phyloP scores from a whole-genome alignment of 2,329 filamentous ascomycete species.

The Fusarium sp. region DNA sequence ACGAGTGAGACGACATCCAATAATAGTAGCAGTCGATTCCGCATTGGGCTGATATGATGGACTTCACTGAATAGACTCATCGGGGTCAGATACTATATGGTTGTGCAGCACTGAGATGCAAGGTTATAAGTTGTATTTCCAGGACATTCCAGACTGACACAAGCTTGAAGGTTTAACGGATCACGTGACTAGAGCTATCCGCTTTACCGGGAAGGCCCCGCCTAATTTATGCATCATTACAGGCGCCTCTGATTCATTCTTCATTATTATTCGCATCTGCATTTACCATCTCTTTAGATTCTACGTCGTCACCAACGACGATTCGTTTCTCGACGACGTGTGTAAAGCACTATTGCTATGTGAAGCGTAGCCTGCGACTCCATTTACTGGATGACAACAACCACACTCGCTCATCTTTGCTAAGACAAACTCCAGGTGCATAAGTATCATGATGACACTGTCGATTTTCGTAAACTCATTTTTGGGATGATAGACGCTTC shows the following conservation, averaged over 20 bases:
- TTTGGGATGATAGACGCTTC: slow-evolving; percentile 47
- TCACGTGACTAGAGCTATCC: slow-evolving; percentile 14
- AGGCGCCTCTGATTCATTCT: slow-evolving; percentile 30
- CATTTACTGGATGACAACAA: slow-evolving; percentile 14
- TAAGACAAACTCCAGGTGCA: slow-evolving; percentile 50
- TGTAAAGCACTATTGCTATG: slow-evolving; percentile 30
- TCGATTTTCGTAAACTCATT: slow-evolving; percentile 49
- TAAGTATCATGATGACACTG: slow-evolving; percentile 49
- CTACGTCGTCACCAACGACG: neutral
- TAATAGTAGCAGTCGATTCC: no score
- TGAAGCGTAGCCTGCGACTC: slow-evolving; percentile 26
- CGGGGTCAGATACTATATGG: neutral
- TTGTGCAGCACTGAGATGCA: neutral
- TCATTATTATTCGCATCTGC: neutral
- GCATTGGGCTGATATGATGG: no score
- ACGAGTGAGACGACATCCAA: neutral
- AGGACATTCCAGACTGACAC: neutral
- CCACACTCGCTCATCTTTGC: slow-evolving; percentile 23
- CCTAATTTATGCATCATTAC: slow-evolving; percentile 20
- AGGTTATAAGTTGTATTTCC: neutral
- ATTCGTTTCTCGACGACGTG: slow-evolving; percentile 9
- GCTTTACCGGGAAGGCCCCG: neutral
- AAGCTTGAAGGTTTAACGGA: rapidly evolving
- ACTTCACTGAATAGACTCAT: no score
- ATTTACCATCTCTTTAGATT: slow-evolving; percentile 1